Evolutionary conservation across 1,139 yeast species (phyloP), one percentile per base, ranked within the genome.

Genomic region (Yueomyces sp.): DNA sequence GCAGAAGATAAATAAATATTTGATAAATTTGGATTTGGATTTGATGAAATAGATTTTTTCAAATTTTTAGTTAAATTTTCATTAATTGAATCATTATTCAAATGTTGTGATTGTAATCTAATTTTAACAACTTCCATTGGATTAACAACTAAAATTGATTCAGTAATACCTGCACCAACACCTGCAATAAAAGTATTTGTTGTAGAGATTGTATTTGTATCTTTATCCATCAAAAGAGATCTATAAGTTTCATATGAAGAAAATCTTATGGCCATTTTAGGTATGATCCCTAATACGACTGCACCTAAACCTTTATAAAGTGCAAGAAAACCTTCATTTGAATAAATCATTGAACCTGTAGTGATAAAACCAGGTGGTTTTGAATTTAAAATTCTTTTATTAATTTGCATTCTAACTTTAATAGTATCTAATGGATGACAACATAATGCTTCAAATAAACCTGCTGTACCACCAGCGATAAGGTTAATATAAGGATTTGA

Each of bases 91-190:
- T 38, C 42, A 1, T 28, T 29, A 26, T 31, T 30, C 11, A 95
- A 94, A 57, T 84, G 95, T 68, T 91, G 97, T 27, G 97, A 96
- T 67, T 91, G 98, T 62, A 91, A 74, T 66, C 97, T 76, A 59
- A 91, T 91, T 66, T 91, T 91, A 51, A 91, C 94, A 51, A 89
- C 96, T 65, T 91, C 97, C 81, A 89, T 89, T 41, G 97, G 97
- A 63, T 86, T 91, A 37, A 91, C 98, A 48, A 91, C 91, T 49
- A 84, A 64, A 45, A 91, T 91, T 3, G 97, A 96, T 66, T 91
- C 98, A 44, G 96, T 86, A 59, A 86, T 71, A 69, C 98, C 98
- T 19, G 98, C 97, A 64, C 96, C 93, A 35, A 91, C 94, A 68
- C 98, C 98, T 40, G 96, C 91, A 47, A 83, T 53, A 60, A 91